These are phyloP conservation scores for Melampsora americana DNA, from an alignment of 1,284 basidiomycete genomes.

Conservation along the genomic window DNA sequence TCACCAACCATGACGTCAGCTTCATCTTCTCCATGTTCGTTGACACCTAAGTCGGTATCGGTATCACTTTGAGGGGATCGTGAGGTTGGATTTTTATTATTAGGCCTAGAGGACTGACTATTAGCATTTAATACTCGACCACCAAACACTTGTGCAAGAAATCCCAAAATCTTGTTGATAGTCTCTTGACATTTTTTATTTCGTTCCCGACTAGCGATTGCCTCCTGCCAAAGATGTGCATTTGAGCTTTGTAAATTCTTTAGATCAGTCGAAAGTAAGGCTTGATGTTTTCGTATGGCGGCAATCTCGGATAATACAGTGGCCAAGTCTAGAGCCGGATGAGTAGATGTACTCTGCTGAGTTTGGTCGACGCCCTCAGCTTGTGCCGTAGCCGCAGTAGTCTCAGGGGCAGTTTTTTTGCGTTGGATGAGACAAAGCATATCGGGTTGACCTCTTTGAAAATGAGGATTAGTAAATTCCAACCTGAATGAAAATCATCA, in stretches of 20 bases:
- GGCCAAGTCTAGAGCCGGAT: slow-evolving; percentile 63
- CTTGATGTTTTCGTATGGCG: slow-evolving; percentile 86
- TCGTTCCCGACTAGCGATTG: slow-evolving; percentile 70
- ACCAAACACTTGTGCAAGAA: slow-evolving; percentile 89
- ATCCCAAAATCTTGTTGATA: slow-evolving; percentile 91
- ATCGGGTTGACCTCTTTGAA: slow-evolving; percentile 83
- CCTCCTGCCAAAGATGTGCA: slow-evolving; percentile 87
- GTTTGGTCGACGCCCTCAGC: slow-evolving; percentile 1
- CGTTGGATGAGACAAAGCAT: slow-evolving; percentile 82
- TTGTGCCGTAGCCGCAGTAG: slow-evolving; percentile 2
- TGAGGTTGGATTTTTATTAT: too few species aligned
- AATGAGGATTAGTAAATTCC: slow-evolving; percentile 83
- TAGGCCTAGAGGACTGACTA: too few species aligned
- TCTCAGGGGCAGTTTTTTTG: slow-evolving; percentile 55
- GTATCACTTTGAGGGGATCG: too few species aligned
- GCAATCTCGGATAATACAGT: slow-evolving; percentile 76
- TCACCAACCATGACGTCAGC: slow-evolving; percentile 22
- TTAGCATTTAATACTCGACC: slow-evolving; percentile 46
- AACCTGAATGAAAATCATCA: slow-evolving; percentile 21
- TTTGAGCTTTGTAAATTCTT: slow-evolving; percentile 84
- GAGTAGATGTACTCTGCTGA: neutral
- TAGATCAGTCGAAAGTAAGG: slow-evolving; percentile 79
- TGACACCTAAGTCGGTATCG: neutral
- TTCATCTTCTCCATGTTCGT: neutral
- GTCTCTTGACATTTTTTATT: slow-evolving; percentile 92